Evolutionary conservation across 192 early-diverging fungal genomes (phyloP).

Genomic region (Haplosporangium gracile): DNA sequence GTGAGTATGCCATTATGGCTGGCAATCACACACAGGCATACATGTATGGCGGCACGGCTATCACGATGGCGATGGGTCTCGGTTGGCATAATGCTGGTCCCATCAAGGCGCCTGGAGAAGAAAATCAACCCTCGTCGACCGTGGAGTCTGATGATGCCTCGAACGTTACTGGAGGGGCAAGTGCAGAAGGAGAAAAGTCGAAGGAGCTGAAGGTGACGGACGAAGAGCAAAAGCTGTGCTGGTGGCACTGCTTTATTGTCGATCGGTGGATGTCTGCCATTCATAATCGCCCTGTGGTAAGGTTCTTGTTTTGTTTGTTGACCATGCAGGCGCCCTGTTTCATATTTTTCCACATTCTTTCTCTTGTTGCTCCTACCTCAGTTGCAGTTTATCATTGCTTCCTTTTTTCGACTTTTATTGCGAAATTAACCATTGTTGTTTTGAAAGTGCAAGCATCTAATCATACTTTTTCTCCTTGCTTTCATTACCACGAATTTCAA

Average conservation of each 20-base stretch:
- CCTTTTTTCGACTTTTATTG: not conserved
- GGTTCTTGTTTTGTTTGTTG: not conserved
- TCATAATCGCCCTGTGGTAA: slow-evolving; percentile 38
- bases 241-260: slow-evolving; percentile 58
- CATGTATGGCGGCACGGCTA: slow-evolving; percentile 49
- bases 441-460: too few relatives aligned
- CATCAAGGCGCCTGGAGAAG: not conserved
- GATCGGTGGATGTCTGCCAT: slow-evolving; percentile 56
- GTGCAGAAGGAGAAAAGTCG: slow-evolving; percentile 12
- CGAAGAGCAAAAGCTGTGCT: slow-evolving; percentile 51
- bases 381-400: too few relatives aligned
- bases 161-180: not conserved
- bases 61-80: slow-evolving; percentile 54
- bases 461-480: not conserved
- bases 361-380: not conserved
- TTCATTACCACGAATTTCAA: not conserved
- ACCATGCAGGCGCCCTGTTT: too few relatives aligned
- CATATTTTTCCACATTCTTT: not conserved
- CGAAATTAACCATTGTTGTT: not conserved
- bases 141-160: not conserved
- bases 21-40: slow-evolving; percentile 49
- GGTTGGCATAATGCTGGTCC: slow-evolving; percentile 39
- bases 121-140: not conserved
- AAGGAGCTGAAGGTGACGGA: slow-evolving; percentile 25
- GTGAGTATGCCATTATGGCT: slow-evolving; percentile 54